These are phyloP conservation scores for Leishmania mexicana DNA, from an alignment of 208 protist species.

Conservation along the genomic window DNA sequence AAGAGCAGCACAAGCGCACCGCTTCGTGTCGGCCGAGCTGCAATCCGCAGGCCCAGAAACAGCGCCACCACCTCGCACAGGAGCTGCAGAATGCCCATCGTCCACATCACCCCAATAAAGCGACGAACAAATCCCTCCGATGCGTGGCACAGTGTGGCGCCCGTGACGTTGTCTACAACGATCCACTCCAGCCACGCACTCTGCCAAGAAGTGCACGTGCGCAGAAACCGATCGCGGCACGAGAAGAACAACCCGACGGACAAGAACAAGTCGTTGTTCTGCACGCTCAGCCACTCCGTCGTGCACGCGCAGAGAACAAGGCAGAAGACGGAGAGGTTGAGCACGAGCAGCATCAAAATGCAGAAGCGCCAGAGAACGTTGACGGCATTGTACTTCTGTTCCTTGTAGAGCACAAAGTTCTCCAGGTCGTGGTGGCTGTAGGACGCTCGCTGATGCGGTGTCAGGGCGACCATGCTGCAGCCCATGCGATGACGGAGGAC, in stretches of 20 bases:
- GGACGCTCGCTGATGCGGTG: constrained; percentile 24
- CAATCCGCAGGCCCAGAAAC: constrained; percentile 36
- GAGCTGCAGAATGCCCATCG: constrained; percentile 51
- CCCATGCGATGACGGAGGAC: constrained; percentile 62
- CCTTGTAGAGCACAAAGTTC: constrained; percentile 73
- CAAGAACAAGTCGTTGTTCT: constrained; percentile 27
- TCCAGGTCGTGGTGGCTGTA: constrained; percentile 46
- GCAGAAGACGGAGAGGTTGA: constrained; percentile 52
- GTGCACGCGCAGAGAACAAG: constrained; percentile 51
- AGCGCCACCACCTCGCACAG: constrained; percentile 33
- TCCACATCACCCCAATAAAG: constrained; percentile 55
- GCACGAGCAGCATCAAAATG: constrained; percentile 45
- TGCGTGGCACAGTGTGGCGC: constrained; percentile 43
- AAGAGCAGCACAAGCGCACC: constrained; percentile 32
- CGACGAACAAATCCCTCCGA: constrained; percentile 27
- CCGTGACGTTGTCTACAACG: constrained; percentile 37
- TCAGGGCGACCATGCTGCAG: constrained; percentile 45
- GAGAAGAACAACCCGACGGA: constrained; percentile 61
- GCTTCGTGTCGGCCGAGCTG: constrained; percentile 59
- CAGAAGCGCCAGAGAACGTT: constrained; percentile 69
- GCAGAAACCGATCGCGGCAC: constrained; percentile 35
- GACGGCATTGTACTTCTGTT: constrained; percentile 77
- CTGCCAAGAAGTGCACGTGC: constrained; percentile 34
- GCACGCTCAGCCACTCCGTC: constrained; percentile 56
- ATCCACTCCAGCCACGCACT: constrained; percentile 30